Conservation (phyloP, 73 alveolate species). For the Paramecium biaurelia region DNA sequence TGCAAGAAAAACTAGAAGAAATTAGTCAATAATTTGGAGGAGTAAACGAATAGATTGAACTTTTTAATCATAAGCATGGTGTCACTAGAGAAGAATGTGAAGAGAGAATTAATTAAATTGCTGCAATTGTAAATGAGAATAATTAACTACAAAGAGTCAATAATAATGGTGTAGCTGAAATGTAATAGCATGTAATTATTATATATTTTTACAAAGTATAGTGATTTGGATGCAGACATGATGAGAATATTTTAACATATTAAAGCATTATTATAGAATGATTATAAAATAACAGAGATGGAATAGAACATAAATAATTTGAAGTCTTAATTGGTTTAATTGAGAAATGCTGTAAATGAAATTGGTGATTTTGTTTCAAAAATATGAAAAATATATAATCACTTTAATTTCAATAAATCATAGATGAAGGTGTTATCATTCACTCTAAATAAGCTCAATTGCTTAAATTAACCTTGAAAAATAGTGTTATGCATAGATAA, state of each 20-base stretch:
- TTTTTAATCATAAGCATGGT: background rate
- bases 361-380: conserved; percentile 36
- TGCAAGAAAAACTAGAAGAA: background rate
- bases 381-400: conserved; percentile 26
- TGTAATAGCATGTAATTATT: background rate
- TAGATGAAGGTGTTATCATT: background rate
- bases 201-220: background rate
- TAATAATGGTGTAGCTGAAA: background rate
- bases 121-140: background rate
- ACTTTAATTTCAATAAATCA: conserved; percentile 25
- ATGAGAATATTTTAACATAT: conserved; percentile 5
- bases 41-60: background rate
- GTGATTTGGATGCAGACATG: background rate
- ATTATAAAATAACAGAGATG: background rate
- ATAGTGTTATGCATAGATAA: background rate
- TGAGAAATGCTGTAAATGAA: conserved; percentile 12
- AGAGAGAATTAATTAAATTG: background rate
- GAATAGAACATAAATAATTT: background rate
- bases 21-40: background rate
- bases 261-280: background rate
- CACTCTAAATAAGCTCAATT: conserved; percentile 1
- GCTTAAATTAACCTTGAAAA: background rate
- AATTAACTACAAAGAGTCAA: background rate
- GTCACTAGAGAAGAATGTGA: background rate
- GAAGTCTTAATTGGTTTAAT: background rate